Percentiles rank a stretch among this genome's conserved stretches.
phyloP scores from a whole-genome alignment of 805 yeast species.

The Blastobotrys attinorum region DNA sequence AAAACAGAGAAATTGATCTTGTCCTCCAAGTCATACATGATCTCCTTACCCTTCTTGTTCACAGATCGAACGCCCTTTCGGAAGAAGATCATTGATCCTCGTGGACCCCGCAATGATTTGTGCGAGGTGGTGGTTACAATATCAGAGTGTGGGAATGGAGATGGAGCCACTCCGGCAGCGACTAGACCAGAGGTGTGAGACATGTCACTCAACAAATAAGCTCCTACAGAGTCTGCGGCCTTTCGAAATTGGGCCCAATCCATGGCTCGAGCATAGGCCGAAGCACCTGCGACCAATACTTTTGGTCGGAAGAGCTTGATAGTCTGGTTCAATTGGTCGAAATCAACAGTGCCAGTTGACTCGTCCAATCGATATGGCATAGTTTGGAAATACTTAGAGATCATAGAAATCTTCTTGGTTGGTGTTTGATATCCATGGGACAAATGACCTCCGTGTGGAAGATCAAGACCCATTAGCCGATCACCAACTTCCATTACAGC shows the following conservation, averaged over 20 bases:
- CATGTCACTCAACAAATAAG: conserved; percentile 90
- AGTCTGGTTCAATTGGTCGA: conserved; percentile 74
- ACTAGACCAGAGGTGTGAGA: conserved; percentile 96
- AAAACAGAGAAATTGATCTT: conserved; percentile 93
- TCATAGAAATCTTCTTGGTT: conserved; percentile 78
- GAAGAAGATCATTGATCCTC: conserved; percentile 97
- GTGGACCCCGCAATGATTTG: conserved; percentile 96
- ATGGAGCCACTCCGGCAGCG: conserved; percentile 88
- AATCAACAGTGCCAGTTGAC: conserved; percentile 85
- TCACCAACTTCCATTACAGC: conserved; percentile 85
- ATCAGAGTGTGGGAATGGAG: conserved; percentile 90
- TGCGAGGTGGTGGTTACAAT: conserved; percentile 97
- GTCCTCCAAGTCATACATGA: conserved; percentile 78
- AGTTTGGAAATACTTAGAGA: conserved; percentile 91
- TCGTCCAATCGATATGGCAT: conserved; percentile 93
- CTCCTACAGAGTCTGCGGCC: conserved; percentile 89
- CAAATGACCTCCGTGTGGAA: conserved; percentile 98
- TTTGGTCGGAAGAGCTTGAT: conserved; percentile 89
- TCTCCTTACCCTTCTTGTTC: conserved; percentile 76
- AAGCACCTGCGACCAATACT: conserved; percentile 92
- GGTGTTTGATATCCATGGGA: conserved; percentile 96
- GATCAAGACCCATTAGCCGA: conserved; percentile 92
- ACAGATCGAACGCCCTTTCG: conserved; percentile 86
- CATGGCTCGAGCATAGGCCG: conserved; percentile 86
- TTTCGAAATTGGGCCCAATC: conserved; percentile 86